phyloP scores from a whole-genome alignment of 2,329 filamentous ascomycete species.

The Balansia obtecta region DNA sequence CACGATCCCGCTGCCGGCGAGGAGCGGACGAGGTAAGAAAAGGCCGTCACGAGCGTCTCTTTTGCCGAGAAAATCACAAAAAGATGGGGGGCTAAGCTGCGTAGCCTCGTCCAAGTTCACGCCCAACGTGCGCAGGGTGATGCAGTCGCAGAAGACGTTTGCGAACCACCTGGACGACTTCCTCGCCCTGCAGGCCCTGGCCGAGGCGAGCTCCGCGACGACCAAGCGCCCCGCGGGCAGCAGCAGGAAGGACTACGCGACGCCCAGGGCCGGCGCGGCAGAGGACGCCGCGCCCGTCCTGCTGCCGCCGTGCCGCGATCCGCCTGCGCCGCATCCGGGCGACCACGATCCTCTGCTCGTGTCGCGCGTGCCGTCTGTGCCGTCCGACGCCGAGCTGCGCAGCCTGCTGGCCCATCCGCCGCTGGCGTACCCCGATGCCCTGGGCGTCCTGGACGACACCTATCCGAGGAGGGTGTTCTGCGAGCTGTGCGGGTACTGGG shows the following conservation, averaged over 20 bases:
- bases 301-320: conserved; percentile 19
- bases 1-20: conserved; percentile 54
- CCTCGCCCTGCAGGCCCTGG: conserved; percentile 46
- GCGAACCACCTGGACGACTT: conserved; percentile 74
- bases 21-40: conserved; percentile 33
- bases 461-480: conserved; percentile 58
- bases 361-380: conserved; percentile 44
- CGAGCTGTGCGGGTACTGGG: conserved; percentile 75
- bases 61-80: too few relatives aligned
- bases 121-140: conserved; percentile 60
- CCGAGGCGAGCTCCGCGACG: conserved; percentile 22
- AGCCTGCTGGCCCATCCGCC: conserved; percentile 51
- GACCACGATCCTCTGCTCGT: conserved; percentile 47
- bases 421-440: conserved; percentile 54
- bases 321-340: conserved; percentile 28
- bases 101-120: conserved; percentile 53
- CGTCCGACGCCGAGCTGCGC: conserved; percentile 49
- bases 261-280: conserved; percentile 8
- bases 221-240: conserved; percentile 16
- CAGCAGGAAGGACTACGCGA: conserved; percentile 15
- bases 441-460: conserved; percentile 30
- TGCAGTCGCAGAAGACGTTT: conserved; percentile 73
- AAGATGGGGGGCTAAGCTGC: too few relatives aligned
- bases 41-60: too few relatives aligned
- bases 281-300: conserved; percentile 22